Evolutionary conservation across 176 grass and related monocot species (phyloP).

Genomic region (Oryza coarctata): DNA sequence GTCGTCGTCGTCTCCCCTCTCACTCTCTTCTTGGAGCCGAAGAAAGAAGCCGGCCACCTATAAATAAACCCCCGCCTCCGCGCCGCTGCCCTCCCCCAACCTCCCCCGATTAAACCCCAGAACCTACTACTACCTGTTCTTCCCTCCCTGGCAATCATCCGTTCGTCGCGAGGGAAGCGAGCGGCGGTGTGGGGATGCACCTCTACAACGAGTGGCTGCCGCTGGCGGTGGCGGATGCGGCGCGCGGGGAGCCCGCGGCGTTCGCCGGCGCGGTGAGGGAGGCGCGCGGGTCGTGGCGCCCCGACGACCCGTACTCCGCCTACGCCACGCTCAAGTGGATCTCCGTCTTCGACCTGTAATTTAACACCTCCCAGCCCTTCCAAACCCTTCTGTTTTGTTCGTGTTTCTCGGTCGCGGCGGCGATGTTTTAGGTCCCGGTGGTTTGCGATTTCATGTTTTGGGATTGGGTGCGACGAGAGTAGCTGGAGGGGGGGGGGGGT

Average conservation of each 20-base stretch:
- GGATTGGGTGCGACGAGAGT: background rate
- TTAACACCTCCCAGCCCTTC: background rate
- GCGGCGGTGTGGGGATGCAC: constrained; percentile 50
- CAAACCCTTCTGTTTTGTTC: background rate
- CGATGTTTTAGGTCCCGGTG: background rate
- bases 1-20: background rate
- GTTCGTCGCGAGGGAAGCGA: too few species aligned
- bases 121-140: constrained; percentile 1
- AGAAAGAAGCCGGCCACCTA: constrained; percentile 46
- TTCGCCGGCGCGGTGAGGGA: constrained; percentile 60
- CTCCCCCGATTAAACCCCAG: constrained; percentile 21
- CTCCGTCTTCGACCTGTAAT: constrained; percentile 82
- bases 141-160: background rate
- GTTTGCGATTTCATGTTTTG: background rate
- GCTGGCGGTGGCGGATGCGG: constrained; percentile 57
- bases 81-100: background rate
- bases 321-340: constrained; percentile 97
- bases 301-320: constrained; percentile 61
- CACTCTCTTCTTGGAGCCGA: constrained; percentile 46
- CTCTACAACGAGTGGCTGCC: constrained; percentile 98
- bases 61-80: background rate
- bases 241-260: constrained; percentile 56
- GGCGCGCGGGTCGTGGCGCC: constrained; percentile 57
- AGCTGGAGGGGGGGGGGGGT: background rate
- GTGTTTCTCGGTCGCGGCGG: background rate